phyloP scores from a whole-genome alignment of 768 basidiomycete genomes.

The Leccinum obscurum region DNA sequence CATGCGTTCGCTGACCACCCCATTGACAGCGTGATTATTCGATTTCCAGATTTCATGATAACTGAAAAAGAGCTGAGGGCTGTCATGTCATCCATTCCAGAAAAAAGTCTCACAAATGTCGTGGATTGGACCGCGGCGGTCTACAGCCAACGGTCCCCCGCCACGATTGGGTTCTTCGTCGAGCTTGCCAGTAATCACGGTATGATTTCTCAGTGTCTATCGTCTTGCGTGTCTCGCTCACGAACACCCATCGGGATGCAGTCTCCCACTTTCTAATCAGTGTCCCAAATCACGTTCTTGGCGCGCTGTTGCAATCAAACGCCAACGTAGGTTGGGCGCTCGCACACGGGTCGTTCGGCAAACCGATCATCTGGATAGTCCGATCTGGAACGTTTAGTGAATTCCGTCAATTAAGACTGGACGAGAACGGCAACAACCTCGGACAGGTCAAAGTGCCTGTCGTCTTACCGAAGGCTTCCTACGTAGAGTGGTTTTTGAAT shows the following conservation, averaged over 20 bases:
- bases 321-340: not conserved
- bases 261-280: not conserved
- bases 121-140: constrained; percentile 19
- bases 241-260: not conserved
- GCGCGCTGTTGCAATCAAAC: constrained; percentile 1
- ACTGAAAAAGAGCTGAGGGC: constrained; percentile 13
- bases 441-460: constrained; percentile 26
- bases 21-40: constrained; percentile 5
- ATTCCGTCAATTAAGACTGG: constrained; percentile 20
- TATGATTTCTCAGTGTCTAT: not conserved
- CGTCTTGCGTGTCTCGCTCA: not conserved
- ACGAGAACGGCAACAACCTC: constrained; percentile 3
- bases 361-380: constrained; percentile 26
- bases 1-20: not conserved
- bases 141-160: constrained; percentile 7
- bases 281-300: constrained; percentile 11
- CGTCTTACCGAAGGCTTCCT: constrained; percentile 14
- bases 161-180: constrained; percentile 18
- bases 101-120: not conserved
- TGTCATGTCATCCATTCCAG: not conserved
- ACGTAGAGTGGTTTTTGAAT: constrained; percentile 14
- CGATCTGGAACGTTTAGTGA: constrained; percentile 22
- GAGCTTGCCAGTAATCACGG: constrained; percentile 11
- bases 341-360: not conserved
- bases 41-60: constrained; percentile 14